phyloP scores from a whole-genome alignment of 2,329 filamentous ascomycete species.

The Penicillium fuscoglaucum region DNA sequence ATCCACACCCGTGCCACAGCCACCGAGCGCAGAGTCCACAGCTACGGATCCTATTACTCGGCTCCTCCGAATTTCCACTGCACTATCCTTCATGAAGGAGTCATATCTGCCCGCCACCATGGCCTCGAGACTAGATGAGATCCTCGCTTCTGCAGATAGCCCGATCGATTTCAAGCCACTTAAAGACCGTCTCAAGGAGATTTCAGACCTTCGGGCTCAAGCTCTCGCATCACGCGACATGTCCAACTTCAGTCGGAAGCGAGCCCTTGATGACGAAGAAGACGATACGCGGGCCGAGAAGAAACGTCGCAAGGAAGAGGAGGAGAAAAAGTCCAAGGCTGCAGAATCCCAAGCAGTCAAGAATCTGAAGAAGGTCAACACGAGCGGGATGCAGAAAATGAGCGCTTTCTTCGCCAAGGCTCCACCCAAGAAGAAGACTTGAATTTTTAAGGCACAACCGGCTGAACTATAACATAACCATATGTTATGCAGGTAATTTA shows the following conservation, averaged over 20 bases:
- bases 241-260: constrained; percentile 47
- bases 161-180: constrained; percentile 69
- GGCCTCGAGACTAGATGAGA: constrained; percentile 38
- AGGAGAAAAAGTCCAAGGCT: constrained; percentile 80
- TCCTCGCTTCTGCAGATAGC: constrained; percentile 41
- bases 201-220: constrained; percentile 69
- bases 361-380: constrained; percentile 86
- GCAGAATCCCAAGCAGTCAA: constrained; percentile 72
- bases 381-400: constrained; percentile 93
- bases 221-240: constrained; percentile 66
- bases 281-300: constrained; percentile 66
- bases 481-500: neutral
- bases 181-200: constrained; percentile 65
- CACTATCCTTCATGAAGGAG: constrained; percentile 52
- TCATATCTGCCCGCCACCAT: constrained; percentile 49
- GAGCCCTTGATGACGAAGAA: constrained; percentile 45
- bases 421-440: constrained; percentile 38
- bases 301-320: constrained; percentile 82
- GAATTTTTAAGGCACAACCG: constrained; percentile 2
- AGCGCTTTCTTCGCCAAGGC: constrained; percentile 85
- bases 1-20: constrained; percentile 42
- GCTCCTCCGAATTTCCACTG: constrained; percentile 52
- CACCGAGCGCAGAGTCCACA: constrained; percentile 30
- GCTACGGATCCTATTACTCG: constrained; percentile 41
- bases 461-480: neutral